A percentile compares a stretch with the other conserved stretches of the same genome.
Evolutionary conservation across 2,329 filamentous ascomycete genomes (phyloP).

Genomic region (Colletotrichum phormii): DNA sequence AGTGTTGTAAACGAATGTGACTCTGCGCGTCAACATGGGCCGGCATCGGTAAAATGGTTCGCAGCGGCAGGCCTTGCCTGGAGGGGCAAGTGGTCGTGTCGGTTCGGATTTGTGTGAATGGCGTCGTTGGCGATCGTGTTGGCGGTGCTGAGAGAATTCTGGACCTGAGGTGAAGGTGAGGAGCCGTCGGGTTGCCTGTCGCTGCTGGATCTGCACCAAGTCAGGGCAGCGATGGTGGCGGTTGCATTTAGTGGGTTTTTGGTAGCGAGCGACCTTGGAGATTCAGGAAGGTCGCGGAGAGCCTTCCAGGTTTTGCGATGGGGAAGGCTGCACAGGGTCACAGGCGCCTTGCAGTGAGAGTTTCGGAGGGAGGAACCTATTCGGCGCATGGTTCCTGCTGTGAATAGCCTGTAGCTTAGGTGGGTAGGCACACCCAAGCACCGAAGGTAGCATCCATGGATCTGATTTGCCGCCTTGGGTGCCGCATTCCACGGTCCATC

Average conservation of each 20-base stretch:
- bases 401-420: not conserved
- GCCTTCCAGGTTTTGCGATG: not conserved
- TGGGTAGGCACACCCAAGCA: too few species aligned
- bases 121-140: not conserved
- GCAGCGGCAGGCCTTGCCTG: constrained; percentile 25
- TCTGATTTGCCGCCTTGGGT: not conserved
- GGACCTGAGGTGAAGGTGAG: constrained; percentile 12
- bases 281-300: not conserved
- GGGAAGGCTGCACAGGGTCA: not conserved
- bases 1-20: constrained; percentile 49
- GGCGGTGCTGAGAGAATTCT: constrained; percentile 23
- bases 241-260: constrained; percentile 8
- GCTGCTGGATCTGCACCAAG: constrained; percentile 15
- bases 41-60: constrained; percentile 50
- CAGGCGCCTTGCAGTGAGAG: not conserved
- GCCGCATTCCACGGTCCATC: constrained; percentile 2
- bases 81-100: not conserved
- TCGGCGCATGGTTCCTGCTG: not conserved
- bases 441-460: too few species aligned
- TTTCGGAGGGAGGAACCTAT: not conserved
- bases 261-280: not conserved
- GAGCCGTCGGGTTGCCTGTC: constrained; percentile 13
- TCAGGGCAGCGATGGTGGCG: constrained; percentile 5
- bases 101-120: constrained; percentile 5
- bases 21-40: constrained; percentile 49